phyloP scores from a whole-genome alignment of 257 asterid species.

The Solanum medicagineum region DNA sequence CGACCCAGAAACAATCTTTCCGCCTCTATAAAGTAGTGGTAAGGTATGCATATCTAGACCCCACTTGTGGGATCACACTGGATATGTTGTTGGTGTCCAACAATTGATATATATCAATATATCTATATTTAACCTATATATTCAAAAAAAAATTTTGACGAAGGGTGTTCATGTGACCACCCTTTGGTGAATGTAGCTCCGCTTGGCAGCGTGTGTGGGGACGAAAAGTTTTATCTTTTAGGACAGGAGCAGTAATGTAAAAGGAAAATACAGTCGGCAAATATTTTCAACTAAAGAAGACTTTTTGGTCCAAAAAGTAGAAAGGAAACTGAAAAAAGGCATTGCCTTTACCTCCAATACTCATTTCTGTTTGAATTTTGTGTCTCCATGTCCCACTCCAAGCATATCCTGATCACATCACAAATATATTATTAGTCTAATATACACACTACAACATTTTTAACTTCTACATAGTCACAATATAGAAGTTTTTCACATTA shows the following conservation, averaged over 20 bases:
- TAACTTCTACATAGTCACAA: neutral
- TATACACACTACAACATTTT: neutral
- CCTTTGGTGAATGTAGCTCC: too few species aligned
- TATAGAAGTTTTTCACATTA: neutral
- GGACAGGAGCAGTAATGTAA: slow-evolving; percentile 10
- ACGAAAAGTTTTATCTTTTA: neutral
- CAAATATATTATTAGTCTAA: neutral
- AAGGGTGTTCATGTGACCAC: too few species aligned
- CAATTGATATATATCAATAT: too few species aligned
- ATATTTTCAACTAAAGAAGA: slow-evolving; percentile 1
- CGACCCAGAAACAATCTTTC: too few species aligned
- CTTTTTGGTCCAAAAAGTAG: slow-evolving; percentile 14
- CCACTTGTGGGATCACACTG: too few species aligned
- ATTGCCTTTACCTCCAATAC: slow-evolving; percentile 36
- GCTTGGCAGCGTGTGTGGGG: neutral
- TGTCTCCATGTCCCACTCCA: slow-evolving; percentile 36
- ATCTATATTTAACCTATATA: too few species aligned
- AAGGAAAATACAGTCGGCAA: neutral
- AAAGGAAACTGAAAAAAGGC: neutral
- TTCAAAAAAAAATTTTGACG: too few species aligned
- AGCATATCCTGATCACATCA: slow-evolving; percentile 41
- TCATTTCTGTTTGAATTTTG: slow-evolving; percentile 32
- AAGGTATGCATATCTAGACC: too few species aligned
- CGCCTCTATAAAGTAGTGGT: too few species aligned
- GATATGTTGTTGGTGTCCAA: too few species aligned